phyloP scores from a whole-genome alignment of 257 asterid species.

The Eustoma russellianum region DNA sequence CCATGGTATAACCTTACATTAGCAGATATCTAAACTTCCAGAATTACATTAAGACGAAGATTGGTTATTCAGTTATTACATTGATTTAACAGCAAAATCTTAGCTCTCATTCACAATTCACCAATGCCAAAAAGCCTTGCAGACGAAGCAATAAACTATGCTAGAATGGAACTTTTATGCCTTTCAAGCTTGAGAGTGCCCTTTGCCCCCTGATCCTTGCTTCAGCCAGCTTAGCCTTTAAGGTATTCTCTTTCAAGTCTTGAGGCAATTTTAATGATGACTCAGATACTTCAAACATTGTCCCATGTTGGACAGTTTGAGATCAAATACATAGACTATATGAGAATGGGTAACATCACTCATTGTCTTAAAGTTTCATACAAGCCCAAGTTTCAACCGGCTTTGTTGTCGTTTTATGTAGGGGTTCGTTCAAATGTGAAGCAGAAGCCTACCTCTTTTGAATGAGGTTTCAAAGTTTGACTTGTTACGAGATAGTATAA shows the following conservation, averaged over 20 bases:
- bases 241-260: conserved; percentile 50
- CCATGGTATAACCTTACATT: too few relatives aligned
- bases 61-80: neutral
- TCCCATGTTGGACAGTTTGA: too few relatives aligned
- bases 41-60: neutral
- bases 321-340: too few relatives aligned
- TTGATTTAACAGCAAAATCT: neutral
- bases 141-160: conserved; percentile 10
- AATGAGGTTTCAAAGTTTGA: too few relatives aligned
- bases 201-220: conserved; percentile 71
- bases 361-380: too few relatives aligned
- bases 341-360: too few relatives aligned
- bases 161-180: conserved; percentile 40
- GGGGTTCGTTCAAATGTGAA: too few relatives aligned
- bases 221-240: conserved; percentile 70
- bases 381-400: too few relatives aligned
- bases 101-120: conserved; percentile 23
- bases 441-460: too few relatives aligned
- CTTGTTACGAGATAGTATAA: too few relatives aligned
- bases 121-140: conserved; percentile 3
- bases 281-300: conserved; percentile 32
- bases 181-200: conserved; percentile 61
- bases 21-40: too few relatives aligned
- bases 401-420: too few relatives aligned
- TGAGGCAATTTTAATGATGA: conserved; percentile 55